Conservation (phyloP, 2,329 filamentous ascomycete genomes). For the Diplodia intermedia region DNA sequence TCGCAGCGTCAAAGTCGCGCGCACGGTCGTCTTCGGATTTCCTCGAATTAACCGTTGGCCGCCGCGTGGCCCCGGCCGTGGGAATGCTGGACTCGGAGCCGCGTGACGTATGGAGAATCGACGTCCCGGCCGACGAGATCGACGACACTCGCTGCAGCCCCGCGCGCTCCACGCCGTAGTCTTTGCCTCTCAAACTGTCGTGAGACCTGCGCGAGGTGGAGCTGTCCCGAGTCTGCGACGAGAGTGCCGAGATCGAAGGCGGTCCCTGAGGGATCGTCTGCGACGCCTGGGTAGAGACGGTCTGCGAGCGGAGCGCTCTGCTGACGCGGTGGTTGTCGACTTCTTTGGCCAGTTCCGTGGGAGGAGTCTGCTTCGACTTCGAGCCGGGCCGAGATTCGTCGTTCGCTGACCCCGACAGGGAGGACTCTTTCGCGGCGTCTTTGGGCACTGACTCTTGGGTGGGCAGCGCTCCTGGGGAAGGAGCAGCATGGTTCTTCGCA, state of each 20-base stretch:
- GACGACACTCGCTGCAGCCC: slow-evolving; percentile 45
- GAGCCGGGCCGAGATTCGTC: slow-evolving; percentile 4
- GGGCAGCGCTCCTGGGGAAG: neutral
- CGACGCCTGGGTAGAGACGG: slow-evolving; percentile 19
- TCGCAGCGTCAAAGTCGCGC: slow-evolving; percentile 56
- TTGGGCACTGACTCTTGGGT: neutral
- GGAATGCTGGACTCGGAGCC: slow-evolving; percentile 44
- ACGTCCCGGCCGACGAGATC: slow-evolving; percentile 44
- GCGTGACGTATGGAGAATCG: slow-evolving; percentile 43
- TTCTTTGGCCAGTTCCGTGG: neutral
- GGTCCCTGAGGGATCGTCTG: slow-evolving; percentile 16
- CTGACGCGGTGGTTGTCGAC: slow-evolving; percentile 1
- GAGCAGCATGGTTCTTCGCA: slow-evolving; percentile 10
- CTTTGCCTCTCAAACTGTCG: slow-evolving; percentile 17
- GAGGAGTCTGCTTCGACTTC: neutral
- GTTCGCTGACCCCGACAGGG: neutral
- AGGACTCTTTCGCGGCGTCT: neutral
- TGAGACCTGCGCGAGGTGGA: slow-evolving; percentile 12
- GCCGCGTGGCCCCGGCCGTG: neutral
- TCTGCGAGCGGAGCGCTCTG: slow-evolving; percentile 20
- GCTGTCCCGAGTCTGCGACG: slow-evolving; percentile 27
- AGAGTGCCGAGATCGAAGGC: slow-evolving; percentile 19
- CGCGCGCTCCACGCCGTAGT: slow-evolving; percentile 40
- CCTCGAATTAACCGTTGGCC: slow-evolving; percentile 39
- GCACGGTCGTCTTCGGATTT: slow-evolving; percentile 50